These are phyloP conservation scores for Coemansia umbellata DNA, from an alignment of 192 early-diverging fungal genomes.

Conservation along the genomic window DNA sequence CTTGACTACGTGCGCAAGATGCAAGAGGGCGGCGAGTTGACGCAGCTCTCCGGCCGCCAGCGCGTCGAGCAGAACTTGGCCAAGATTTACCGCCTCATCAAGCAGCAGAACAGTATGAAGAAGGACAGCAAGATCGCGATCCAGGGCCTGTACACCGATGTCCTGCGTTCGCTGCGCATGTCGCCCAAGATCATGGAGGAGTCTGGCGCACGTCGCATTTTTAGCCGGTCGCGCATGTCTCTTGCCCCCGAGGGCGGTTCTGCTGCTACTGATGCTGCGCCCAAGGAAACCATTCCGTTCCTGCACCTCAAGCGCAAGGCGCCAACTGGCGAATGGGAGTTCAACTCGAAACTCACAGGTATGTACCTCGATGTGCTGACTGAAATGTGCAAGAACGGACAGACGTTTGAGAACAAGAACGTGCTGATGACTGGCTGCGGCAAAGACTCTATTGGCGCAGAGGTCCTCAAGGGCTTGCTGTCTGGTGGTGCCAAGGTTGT, in stretches of 20 bases:
- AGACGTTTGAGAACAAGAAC: slow-evolving; percentile 81
- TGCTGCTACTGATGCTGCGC: slow-evolving; percentile 27
- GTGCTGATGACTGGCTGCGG: slow-evolving; percentile 90
- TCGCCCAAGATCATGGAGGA: slow-evolving; percentile 68
- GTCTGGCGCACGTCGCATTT: slow-evolving; percentile 44
- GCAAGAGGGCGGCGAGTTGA: slow-evolving; percentile 65
- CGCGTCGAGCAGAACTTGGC: slow-evolving; percentile 74
- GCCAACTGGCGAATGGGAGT: slow-evolving; percentile 73
- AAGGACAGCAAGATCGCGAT: slow-evolving; percentile 66
- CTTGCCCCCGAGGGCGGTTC: slow-evolving; percentile 9
- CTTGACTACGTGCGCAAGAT: slow-evolving; percentile 90
- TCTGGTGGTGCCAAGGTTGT: slow-evolving; percentile 72
- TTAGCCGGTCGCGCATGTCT: slow-evolving; percentile 38
- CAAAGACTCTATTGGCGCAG: slow-evolving; percentile 87
- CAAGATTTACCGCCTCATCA: slow-evolving; percentile 75
- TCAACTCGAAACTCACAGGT: slow-evolving; percentile 70
- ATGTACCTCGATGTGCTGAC: slow-evolving; percentile 79
- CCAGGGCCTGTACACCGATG: slow-evolving; percentile 66
- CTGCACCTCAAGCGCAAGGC: slow-evolving; percentile 71
- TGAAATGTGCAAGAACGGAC: slow-evolving; percentile 75
- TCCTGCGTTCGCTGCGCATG: slow-evolving; percentile 70
- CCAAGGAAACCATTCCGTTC: slow-evolving; percentile 71
- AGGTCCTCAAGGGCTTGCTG: slow-evolving; percentile 84
- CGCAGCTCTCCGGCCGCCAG: slow-evolving; percentile 72
- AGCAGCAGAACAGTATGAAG: slow-evolving; percentile 73